phyloP scores from a whole-genome alignment of 2,329 filamentous ascomycete genomes.

The Paecilomyces fulvus region DNA sequence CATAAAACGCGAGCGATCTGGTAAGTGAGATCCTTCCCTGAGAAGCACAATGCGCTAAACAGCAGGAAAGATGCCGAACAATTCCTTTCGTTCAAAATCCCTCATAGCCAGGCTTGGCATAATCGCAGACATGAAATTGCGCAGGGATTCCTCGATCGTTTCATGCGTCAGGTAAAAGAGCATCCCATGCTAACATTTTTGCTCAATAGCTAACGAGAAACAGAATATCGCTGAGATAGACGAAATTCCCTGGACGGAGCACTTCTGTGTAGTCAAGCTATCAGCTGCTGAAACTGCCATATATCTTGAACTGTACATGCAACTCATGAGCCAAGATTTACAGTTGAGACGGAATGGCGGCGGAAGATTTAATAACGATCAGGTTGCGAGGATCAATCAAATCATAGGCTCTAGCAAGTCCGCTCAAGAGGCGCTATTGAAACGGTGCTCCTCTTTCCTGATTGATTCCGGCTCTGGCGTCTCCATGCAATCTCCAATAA shows the following conservation, averaged over 20 bases:
- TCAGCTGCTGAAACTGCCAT: constrained; percentile 42
- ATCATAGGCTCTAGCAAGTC: constrained; percentile 38
- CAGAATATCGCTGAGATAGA: constrained; percentile 36
- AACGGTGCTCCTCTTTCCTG: constrained; percentile 33
- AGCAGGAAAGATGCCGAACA: constrained; percentile 40
- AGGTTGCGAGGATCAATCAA: constrained; percentile 34
- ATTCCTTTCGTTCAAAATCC: constrained; percentile 46
- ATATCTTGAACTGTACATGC: constrained; percentile 49
- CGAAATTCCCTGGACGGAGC: constrained; percentile 38
- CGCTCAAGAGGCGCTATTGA: constrained; percentile 48
- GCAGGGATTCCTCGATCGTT: constrained; percentile 47
- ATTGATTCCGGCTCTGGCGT: constrained; percentile 19
- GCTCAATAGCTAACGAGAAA: constrained; percentile 2
- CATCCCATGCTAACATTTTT: background rate
- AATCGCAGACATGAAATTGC: constrained; percentile 42
- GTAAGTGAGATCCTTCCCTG: constrained; percentile 17
- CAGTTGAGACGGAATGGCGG: constrained; percentile 20
- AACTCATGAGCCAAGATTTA: constrained; percentile 45
- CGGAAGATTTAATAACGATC: constrained; percentile 18
- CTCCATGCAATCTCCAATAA: constrained; percentile 19
- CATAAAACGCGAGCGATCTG: constrained; percentile 35
- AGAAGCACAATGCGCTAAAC: constrained; percentile 8
- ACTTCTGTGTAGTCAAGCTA: constrained; percentile 37
- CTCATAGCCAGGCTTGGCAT: constrained; percentile 46
- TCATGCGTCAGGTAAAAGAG: constrained; percentile 37